These are phyloP conservation scores for Rauvolfia tetraphylla DNA, from an alignment of 257 asterid genomes.

Conservation along the genomic window DNA sequence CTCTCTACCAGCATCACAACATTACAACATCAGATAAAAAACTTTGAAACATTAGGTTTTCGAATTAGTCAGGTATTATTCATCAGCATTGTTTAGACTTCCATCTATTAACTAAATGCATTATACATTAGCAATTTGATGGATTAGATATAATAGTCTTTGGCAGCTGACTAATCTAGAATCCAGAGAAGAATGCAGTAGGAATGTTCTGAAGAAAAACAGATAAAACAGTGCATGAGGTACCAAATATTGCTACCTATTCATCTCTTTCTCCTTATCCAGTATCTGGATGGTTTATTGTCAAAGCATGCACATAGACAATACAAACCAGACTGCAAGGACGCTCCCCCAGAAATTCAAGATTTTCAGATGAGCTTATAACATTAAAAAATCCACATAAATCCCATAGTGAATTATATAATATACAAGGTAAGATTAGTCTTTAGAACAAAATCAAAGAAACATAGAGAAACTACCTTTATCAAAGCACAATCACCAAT, in stretches of 20 bases:
- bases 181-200: background rate
- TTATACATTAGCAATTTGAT: background rate
- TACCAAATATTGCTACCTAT: background rate
- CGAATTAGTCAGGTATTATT: background rate
- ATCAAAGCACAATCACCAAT: conserved; percentile 76
- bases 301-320: too few species aligned
- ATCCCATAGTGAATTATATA: too few species aligned
- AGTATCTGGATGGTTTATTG: background rate
- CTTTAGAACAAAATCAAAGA: background rate
- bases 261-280: background rate
- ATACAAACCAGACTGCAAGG: background rate
- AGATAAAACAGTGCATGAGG: background rate
- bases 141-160: background rate
- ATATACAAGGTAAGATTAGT: background rate
- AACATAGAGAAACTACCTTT: conserved; percentile 43
- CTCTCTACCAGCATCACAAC: background rate
- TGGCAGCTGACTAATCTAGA: background rate
- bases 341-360: background rate
- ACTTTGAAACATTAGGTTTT: background rate
- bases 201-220: background rate
- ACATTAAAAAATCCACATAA: background rate
- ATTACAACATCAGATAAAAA: background rate
- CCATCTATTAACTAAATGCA: background rate
- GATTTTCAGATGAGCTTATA: too few species aligned
- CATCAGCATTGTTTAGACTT: background rate